Evolutionary conservation across 768 basidiomycete species (phyloP).

Genomic region (Serendipita sp.): DNA sequence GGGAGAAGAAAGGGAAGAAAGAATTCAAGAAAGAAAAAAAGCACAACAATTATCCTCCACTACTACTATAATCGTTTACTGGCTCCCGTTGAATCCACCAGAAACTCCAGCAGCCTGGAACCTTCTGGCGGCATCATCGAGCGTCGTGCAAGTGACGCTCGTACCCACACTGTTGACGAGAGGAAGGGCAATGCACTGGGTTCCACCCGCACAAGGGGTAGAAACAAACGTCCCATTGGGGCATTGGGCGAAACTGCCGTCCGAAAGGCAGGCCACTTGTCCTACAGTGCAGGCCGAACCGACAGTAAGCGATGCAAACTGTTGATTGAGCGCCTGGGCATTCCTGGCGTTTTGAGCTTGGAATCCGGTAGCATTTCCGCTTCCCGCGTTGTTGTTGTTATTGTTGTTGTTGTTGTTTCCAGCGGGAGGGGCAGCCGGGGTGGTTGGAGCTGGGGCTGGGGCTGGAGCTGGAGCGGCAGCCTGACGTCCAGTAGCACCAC

Average conservation of each 20-base stretch:
- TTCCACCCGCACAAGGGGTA: slow-evolving; percentile 19
- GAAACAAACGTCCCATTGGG: slow-evolving; percentile 30
- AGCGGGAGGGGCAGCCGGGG: not conserved
- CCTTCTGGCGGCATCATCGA: slow-evolving; percentile 30
- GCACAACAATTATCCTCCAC: too few species aligned
- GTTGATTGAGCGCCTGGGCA: not conserved
- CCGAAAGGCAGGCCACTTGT: not conserved
- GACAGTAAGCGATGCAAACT: not conserved
- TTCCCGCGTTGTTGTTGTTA: not conserved
- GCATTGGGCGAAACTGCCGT: slow-evolving; percentile 34
- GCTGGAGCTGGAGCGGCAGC: not conserved
- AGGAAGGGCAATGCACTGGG: slow-evolving; percentile 36
- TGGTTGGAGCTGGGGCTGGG: not conserved
- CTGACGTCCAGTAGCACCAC: slow-evolving; percentile 25
- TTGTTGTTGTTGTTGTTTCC: not conserved
- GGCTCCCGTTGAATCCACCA: slow-evolving; percentile 22
- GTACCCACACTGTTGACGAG: slow-evolving; percentile 35
- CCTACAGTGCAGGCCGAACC: not conserved
- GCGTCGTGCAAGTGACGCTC: slow-evolving; percentile 34
- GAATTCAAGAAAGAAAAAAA: not conserved
- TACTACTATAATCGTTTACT: not conserved
- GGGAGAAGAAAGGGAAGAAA: not conserved
- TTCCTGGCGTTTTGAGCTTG: not conserved
- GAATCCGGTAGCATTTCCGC: not conserved
- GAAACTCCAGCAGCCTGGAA: slow-evolving; percentile 31